phyloP scores from a whole-genome alignment of 768 basidiomycete species.

The Auricularia heimuer region DNA sequence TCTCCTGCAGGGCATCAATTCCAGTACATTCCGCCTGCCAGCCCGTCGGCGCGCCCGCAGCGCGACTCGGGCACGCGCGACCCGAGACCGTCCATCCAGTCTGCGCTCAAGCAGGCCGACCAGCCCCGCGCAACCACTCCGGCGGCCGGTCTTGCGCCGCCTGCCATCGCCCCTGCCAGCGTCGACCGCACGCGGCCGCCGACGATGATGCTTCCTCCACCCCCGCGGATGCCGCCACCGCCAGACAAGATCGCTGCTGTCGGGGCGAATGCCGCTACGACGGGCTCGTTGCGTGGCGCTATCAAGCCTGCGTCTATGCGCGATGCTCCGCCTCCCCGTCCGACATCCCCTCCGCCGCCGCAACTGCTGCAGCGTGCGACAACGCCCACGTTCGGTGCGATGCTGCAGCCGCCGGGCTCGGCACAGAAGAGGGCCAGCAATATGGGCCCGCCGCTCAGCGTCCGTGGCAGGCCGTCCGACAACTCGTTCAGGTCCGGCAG shows the following conservation, averaged over 20 bases:
- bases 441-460: not conserved
- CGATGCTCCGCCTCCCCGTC: conserved; percentile 71
- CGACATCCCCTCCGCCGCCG: conserved; percentile 84
- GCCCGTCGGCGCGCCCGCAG: conserved; percentile 27
- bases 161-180: conserved; percentile 37
- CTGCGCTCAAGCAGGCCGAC: conserved; percentile 43
- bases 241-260: conserved; percentile 50
- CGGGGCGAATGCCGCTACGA: conserved; percentile 47
- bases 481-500: not conserved
- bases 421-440: not conserved
- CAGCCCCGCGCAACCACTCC: conserved; percentile 13
- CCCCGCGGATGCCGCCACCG: conserved; percentile 67
- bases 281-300: conserved; percentile 25
- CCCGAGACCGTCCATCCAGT: conserved; percentile 64
- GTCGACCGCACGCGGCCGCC: conserved; percentile 78
- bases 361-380: conserved; percentile 90
- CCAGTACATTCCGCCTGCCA: conserved; percentile 41
- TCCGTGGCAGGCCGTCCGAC: not conserved
- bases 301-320: conserved; percentile 25
- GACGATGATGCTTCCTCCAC: conserved; percentile 68
- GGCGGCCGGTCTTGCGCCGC: conserved; percentile 42
- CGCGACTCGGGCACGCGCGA: conserved; percentile 32
- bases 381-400: conserved; percentile 67
- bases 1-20: conserved; percentile 44
- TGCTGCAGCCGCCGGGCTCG: conserved; percentile 24